Evolutionary conservation across 371 early-diverging fungal genomes (phyloP), one percentile per base, ranked within the genome.

Genomic region (Mortierella sp.): DNA sequence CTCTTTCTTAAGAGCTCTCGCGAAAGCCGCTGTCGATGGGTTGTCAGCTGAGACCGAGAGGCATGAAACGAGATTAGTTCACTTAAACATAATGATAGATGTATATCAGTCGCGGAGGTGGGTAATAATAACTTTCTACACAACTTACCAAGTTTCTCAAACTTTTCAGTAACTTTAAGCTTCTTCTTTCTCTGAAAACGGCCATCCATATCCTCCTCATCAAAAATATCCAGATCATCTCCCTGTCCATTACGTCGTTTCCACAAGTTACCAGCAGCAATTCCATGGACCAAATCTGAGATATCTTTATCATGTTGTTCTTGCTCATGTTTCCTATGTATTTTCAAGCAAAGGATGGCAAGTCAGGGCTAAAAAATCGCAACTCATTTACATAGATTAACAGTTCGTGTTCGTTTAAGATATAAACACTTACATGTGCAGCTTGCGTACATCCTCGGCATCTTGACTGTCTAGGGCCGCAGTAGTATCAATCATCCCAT

Each of bases 231-330:
- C 32, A 80, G 61, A 21, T 75, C 81, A 22, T 75, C 81, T 36
- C 48, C 28, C 48, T 75, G 81, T 13, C 81, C 81, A 10, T 71
- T 71, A 50, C 75, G 71, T 3, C 81, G 71, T 75, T 80, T 80
- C 81, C 81, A 80, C 41, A 80, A 64, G 28, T 70, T 70, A 24
- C 81, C 81, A 4, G 81, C 75, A 6, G 81, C 81, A 32, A 80
- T 80, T 22, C 81, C 81, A 22, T 80, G 76, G 3, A 79, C 80
- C 10, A 79, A 57, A 40, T 79, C 80, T 6, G 74, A 74, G 40
- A 79, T 74, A 0, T 79, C 80, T 36, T 79, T 79, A 32, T 79
- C 61, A 28, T 79, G 74, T 53, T 71, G 74, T n/a, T 64, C 75
- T 21, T 79, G 80, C 36, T 74, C 80, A 7, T 79, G 80, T 58